Evolutionary conservation across 257 asterid genomes (phyloP).

Genomic region (Plantago ovata): DNA sequence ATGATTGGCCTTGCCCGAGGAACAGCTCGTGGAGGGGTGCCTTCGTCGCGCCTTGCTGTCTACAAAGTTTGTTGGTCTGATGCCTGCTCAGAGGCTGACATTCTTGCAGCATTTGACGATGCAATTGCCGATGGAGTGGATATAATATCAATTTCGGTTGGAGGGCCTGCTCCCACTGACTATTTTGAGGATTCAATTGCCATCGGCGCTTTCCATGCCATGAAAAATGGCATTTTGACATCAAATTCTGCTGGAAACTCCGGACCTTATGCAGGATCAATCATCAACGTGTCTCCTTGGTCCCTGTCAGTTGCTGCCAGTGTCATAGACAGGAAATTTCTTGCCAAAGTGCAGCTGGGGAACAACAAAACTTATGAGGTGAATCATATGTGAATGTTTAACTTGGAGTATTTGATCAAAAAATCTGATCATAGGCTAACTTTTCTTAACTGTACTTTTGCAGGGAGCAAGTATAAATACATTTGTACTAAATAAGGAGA

Average conservation of each 20-base stretch:
- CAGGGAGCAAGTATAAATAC: slow-evolving; percentile 38
- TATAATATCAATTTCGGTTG: slow-evolving; percentile 33
- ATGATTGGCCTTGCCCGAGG: slow-evolving; percentile 34
- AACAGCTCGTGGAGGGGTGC: slow-evolving; percentile 39
- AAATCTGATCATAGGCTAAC: neutral
- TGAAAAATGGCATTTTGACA: slow-evolving; percentile 44
- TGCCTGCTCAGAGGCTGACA: slow-evolving; percentile 18
- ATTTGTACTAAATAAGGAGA: slow-evolving; percentile 10
- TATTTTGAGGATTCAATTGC: slow-evolving; percentile 42
- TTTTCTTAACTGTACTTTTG: neutral
- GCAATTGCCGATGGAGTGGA: slow-evolving; percentile 54
- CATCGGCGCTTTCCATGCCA: slow-evolving; percentile 47
- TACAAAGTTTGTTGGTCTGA: slow-evolving; percentile 28
- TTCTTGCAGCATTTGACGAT: slow-evolving; percentile 45
- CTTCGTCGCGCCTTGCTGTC: slow-evolving; percentile 34
- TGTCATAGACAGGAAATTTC: slow-evolving; percentile 37
- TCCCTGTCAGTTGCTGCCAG: slow-evolving; percentile 44
- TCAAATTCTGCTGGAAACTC: slow-evolving; percentile 44
- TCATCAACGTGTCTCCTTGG: slow-evolving; percentile 37
- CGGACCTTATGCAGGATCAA: slow-evolving; percentile 24
- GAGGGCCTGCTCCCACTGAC: slow-evolving; percentile 26
- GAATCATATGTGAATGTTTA: neutral
- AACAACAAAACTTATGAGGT: slow-evolving; percentile 27
- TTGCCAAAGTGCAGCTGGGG: slow-evolving; percentile 26
- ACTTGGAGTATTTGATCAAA: too few species aligned